These are phyloP conservation scores for Aaosphaeria pasadenensis DNA, from an alignment of 2,329 filamentous ascomycete genomes.

Conservation along the genomic window DNA sequence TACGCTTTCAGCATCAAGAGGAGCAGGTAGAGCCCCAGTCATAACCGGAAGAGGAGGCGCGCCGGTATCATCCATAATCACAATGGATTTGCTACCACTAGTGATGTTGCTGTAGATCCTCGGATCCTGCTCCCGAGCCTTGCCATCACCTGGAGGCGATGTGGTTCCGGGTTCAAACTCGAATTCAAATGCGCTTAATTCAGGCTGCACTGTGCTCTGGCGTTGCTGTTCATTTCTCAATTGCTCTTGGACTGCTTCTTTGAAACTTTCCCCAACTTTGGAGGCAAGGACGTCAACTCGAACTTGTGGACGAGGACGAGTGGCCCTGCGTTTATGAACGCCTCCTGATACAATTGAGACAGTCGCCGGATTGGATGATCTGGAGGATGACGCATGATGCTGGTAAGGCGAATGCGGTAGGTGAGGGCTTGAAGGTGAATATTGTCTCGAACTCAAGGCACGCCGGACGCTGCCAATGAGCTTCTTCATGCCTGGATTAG, in stretches of 20 bases:
- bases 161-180: slow-evolving; percentile 27
- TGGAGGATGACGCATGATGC: slow-evolving; percentile 17
- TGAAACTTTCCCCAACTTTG: slow-evolving; percentile 74
- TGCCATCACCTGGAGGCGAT: slow-evolving; percentile 7
- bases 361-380: slow-evolving; percentile 28
- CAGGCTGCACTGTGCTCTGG: slow-evolving; percentile 17
- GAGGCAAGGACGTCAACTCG: slow-evolving; percentile 83
- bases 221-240: slow-evolving; percentile 27
- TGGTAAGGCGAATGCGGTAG: slow-evolving; percentile 14
- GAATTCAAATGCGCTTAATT: slow-evolving; percentile 32
- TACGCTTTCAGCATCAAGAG: background rate
- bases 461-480: slow-evolving; percentile 83
- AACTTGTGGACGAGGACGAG: slow-evolving; percentile 44
- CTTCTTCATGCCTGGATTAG: slow-evolving; percentile 71
- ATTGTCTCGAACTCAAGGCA: slow-evolving; percentile 64
- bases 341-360: slow-evolving; percentile 19
- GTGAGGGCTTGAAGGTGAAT: slow-evolving; percentile 20
- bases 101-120: slow-evolving; percentile 59
- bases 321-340: slow-evolving; percentile 29
- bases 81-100: slow-evolving; percentile 81
- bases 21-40: slow-evolving; percentile 46
- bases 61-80: slow-evolving; percentile 75
- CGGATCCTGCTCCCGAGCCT: slow-evolving; percentile 9
- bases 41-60: slow-evolving; percentile 53
- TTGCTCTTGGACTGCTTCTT: slow-evolving; percentile 68